A percentile compares a stretch with the other conserved stretches of the same genome.
These are phyloP conservation scores for Nephromyces sp. DNA, from an alignment of 169 alveolate genomes.

Conservation along the genomic window DNA sequence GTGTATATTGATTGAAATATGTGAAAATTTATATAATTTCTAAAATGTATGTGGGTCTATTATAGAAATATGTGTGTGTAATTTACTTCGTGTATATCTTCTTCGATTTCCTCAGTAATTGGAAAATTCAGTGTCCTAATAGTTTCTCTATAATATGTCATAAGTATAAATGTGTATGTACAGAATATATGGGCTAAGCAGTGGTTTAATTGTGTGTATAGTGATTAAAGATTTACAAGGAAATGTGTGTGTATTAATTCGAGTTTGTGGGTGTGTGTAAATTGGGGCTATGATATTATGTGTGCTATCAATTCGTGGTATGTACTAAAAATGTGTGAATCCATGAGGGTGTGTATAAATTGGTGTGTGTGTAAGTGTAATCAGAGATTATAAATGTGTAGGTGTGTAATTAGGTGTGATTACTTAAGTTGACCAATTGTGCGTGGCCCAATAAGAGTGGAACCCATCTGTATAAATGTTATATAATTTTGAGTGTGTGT, in stretches of 20 bases:
- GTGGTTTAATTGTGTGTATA: background rate
- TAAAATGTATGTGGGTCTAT: too few species aligned
- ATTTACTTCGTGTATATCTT: conserved; percentile 51
- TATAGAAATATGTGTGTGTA: too few species aligned
- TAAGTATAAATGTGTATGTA: background rate
- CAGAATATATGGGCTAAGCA: background rate
- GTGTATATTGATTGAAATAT: too few species aligned
- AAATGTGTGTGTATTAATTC: background rate
- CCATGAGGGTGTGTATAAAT: background rate
- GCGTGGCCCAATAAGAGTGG: conserved; percentile 62
- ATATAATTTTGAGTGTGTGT: too few species aligned
- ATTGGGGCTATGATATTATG: background rate
- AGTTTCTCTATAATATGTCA: conserved; percentile 38
- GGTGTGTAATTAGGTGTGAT: background rate
- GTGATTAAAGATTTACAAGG: background rate
- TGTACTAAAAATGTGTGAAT: background rate
- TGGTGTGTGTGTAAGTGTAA: background rate
- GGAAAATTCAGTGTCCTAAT: conserved; percentile 58
- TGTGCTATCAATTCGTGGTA: background rate
- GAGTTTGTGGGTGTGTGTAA: background rate
- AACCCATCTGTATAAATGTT: conserved; percentile 40
- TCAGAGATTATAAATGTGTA: background rate
- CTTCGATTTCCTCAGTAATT: conserved; percentile 43
- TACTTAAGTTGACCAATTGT: conserved; percentile 62
- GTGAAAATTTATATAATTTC: too few species aligned